Evolutionary conservation across 345 rosid genomes (phyloP).

Genomic region (Salix koriyanagi): DNA sequence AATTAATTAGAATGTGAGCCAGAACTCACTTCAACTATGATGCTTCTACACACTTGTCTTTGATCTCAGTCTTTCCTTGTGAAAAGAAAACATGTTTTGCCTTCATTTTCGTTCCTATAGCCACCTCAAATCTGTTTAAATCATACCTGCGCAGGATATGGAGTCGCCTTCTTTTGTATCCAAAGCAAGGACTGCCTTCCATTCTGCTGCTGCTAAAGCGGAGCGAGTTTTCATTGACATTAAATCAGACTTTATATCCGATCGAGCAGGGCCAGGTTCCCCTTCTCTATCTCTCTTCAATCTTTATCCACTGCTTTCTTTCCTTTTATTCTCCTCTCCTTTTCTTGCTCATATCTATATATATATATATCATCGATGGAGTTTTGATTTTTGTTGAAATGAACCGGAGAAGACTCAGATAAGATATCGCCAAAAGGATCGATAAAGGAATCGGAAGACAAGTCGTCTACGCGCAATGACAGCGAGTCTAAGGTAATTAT

Average conservation of each 20-base stretch:
- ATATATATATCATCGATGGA: neutral
- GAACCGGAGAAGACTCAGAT: slow-evolving; percentile 48
- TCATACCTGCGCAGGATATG: slow-evolving; percentile 43
- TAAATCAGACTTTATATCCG: slow-evolving; percentile 66
- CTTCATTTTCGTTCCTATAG: neutral
- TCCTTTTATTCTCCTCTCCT: slow-evolving; percentile 8
- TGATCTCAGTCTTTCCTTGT: neutral
- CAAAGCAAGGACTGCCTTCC: slow-evolving; percentile 84
- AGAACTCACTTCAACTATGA: no score
- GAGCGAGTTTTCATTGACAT: slow-evolving; percentile 76
- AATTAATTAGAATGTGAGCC: neutral
- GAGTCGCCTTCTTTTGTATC: slow-evolving; percentile 73
- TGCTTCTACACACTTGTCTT: no score
- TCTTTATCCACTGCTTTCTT: neutral
- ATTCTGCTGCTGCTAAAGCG: slow-evolving; percentile 96
- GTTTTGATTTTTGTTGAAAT: neutral
- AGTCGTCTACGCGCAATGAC: slow-evolving; percentile 23
- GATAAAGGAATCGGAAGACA: slow-evolving; percentile 4
- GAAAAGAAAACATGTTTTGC: neutral
- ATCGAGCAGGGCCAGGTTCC: slow-evolving; percentile 43
- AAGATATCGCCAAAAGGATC: slow-evolving; percentile 32
- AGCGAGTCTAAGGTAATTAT: slow-evolving; percentile 46
- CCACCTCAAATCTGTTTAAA: slow-evolving; percentile 8
- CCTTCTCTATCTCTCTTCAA: neutral
- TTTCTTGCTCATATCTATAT: neutral